phyloP scores from a whole-genome alignment of 371 early-diverging fungal genomes.

The Mucor irregularis region DNA sequence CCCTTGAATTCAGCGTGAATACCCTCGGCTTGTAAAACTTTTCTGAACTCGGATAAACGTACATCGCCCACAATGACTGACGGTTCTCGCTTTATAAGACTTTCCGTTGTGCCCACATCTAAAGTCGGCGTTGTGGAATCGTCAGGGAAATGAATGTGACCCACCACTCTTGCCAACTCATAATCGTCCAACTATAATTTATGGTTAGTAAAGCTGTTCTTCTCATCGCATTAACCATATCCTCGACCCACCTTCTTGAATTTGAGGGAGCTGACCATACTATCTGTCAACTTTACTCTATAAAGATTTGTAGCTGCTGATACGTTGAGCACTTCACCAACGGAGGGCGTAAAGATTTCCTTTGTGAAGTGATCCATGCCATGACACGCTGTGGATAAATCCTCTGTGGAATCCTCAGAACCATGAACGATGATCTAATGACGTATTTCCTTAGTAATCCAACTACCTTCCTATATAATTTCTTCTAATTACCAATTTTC shows the following conservation, averaged over 20 bases:
- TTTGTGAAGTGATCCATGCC: constrained; percentile 68
- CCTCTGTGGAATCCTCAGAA: constrained; percentile 62
- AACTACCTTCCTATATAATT: too few relatives aligned
- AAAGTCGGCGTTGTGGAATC: constrained; percentile 76
- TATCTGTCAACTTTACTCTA: constrained; percentile 80
- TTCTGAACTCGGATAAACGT: constrained; percentile 78
- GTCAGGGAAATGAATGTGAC: constrained; percentile 67
- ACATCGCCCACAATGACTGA: constrained; percentile 88
- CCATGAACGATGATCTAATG: constrained; percentile 84
- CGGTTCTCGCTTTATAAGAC: constrained; percentile 45
- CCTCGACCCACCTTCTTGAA: constrained; percentile 57
- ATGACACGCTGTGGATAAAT: constrained; percentile 60
- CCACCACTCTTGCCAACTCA: constrained; percentile 74
- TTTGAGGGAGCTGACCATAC: constrained; percentile 77
- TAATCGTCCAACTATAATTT: constrained; percentile 66
- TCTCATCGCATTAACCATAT: too few relatives aligned
- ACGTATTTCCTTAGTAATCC: background rate
- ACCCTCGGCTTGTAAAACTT: constrained; percentile 71
- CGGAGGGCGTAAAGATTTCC: constrained; percentile 79
- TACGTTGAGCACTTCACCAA: constrained; percentile 85
- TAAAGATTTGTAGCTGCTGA: constrained; percentile 86
- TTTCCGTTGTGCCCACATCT: constrained; percentile 63
- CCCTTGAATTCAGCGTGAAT: constrained; percentile 81
- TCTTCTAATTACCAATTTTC: constrained; percentile 75
- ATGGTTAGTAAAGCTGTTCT: background rate